phyloP scores from a whole-genome alignment of 257 asterid genomes.

The Haberlea rhodopensis region DNA sequence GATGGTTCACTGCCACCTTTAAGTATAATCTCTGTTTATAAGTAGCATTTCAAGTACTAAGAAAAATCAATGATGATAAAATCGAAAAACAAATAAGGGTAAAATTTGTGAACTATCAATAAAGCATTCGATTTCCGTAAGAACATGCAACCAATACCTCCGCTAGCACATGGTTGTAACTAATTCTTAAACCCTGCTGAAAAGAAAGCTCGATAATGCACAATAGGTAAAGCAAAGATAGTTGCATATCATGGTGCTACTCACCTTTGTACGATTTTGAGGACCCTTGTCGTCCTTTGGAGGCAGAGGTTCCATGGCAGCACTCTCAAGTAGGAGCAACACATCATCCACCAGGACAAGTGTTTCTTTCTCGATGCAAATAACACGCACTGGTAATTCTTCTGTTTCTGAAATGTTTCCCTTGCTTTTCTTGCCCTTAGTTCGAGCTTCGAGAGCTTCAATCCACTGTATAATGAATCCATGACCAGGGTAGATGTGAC shows the following conservation, averaged over 20 bases:
- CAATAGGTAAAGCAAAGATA: not conserved
- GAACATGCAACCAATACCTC: not conserved
- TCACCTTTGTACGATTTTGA: constrained; percentile 89
- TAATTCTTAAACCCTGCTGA: not conserved
- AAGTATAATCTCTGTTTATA: not conserved
- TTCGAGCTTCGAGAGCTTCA: constrained; percentile 83
- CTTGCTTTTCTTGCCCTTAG: constrained; percentile 60
- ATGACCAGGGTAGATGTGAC: constrained; percentile 93
- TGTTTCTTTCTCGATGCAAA: constrained; percentile 62
- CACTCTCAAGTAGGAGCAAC: constrained; percentile 77
- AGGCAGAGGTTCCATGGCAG: constrained; percentile 86
- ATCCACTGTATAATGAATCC: constrained; percentile 93
- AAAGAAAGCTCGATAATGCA: not conserved
- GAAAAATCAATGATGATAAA: not conserved
- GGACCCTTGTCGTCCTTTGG: constrained; percentile 97
- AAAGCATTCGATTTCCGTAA: not conserved
- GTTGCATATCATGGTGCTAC: not conserved
- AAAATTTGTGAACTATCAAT: not conserved
- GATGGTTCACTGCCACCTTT: not conserved
- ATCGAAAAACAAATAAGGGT: not conserved
- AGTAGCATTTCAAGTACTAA: not conserved
- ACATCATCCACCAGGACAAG: constrained; percentile 89
- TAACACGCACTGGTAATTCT: constrained; percentile 57
- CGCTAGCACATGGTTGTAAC: too few species aligned
- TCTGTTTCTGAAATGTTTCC: constrained; percentile 53